phyloP scores from a whole-genome alignment of 805 yeast genomes.

The Starmerella kuoi region DNA sequence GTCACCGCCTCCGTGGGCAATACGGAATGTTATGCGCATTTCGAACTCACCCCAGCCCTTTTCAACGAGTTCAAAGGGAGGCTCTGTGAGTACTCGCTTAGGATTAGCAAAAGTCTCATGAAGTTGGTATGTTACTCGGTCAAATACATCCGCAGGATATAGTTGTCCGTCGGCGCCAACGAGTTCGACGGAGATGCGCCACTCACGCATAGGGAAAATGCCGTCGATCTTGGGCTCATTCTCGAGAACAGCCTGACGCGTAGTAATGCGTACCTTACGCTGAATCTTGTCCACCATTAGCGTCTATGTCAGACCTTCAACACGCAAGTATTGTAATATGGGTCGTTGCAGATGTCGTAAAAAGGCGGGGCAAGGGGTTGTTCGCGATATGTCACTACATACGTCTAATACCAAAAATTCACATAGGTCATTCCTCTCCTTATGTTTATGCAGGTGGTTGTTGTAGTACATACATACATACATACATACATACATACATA shows the following conservation, averaged over 20 bases:
- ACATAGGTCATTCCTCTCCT: no score
- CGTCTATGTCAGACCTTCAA: no score
- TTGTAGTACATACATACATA: no score
- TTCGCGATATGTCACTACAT: no score
- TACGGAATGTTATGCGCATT: constrained; percentile 61
- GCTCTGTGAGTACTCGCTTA: constrained; percentile 60
- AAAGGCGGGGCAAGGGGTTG: no score
- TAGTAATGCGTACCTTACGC: constrained; percentile 78
- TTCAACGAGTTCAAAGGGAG: constrained; percentile 80
- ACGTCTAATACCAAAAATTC: no score
- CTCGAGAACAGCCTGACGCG: constrained; percentile 68
- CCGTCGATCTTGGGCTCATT: constrained; percentile 79
- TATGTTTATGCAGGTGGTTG: no score
- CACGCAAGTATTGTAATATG: no score
- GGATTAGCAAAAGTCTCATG: constrained; percentile 95
- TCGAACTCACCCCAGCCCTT: constrained; percentile 99
- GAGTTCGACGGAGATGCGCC: constrained; percentile 70
- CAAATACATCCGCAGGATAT: constrained; percentile 76
- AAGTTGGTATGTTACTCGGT: constrained; percentile 81
- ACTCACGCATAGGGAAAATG: constrained; percentile 85
- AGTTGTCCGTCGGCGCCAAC: constrained; percentile 72
- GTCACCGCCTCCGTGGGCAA: constrained; percentile 81
- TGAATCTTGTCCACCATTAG: constrained; percentile 38
- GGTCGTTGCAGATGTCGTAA: no score
- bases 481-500: no score